Base-by-base conservation (phyloP, 495 filamentous ascomycete species). In the Lasiosphaeria ovina region DNA sequence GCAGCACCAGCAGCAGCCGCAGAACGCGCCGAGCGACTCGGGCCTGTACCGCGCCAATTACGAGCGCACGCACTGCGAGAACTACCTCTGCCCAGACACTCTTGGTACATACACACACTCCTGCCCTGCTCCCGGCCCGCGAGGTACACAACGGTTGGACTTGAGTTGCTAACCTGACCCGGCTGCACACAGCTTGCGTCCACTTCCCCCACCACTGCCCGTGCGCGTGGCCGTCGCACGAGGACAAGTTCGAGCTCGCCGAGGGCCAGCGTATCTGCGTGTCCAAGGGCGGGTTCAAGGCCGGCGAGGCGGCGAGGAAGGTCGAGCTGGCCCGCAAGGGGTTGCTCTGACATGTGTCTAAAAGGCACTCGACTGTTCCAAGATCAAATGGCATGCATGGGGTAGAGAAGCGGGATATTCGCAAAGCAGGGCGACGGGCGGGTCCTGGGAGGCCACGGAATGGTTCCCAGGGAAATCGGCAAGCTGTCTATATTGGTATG, bases 151-250 rank as follows among this genome's bases (percentile, higher is more conserved):
- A 44, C 31, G 10, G 12, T 12, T 1, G 14, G 14, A 45, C 47
- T 17, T 45, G 4, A 44, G 7, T 24, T 45, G 32, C 7, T 35
- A 32, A 59, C 12, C 36, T 3, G 49, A n/a, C 51, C 9, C 11
- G n/a, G 24, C 9, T 7, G 12, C 14, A 4, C 42, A 54, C 45
- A 79, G 87, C 91, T 6, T 97, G 92, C 77, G 92, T 97, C 3
- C 86, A 90, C 69, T 91, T 95, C 80, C 92, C 92, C 7, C 92
- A 96, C 73, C 92, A 97, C 75, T 97, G 92, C 71, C 92, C 92
- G 6, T 97, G 92, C 73, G 79, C 91, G 3, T 92, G 89, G 77
- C 87, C 90, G 6, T 75, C 78, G 14, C 81, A 89, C 50, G 89
- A 96, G 70, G 91, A 97, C 67, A 97, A 97, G 67, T 83, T 93